Conservation (phyloP, 2,329 filamentous ascomycete genomes). For the Ophiocordyceps camponoti-rufipedis region DNA sequence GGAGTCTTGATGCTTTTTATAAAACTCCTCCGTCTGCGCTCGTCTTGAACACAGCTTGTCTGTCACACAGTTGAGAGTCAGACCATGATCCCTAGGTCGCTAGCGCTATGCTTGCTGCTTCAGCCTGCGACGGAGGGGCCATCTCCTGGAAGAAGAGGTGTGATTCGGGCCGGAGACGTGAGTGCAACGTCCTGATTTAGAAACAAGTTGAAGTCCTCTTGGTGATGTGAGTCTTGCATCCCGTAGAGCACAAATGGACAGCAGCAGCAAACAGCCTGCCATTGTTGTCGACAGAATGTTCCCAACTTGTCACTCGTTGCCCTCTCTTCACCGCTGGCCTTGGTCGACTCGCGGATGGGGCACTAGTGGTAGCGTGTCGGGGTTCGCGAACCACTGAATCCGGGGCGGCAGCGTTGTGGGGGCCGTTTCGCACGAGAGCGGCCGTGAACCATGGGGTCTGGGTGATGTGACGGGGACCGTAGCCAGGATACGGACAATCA, state of each 20-base stretch:
- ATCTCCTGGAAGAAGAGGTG: not conserved
- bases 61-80: not conserved
- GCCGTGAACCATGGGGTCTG: not conserved
- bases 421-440: not conserved
- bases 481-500: too few species aligned
- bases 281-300: not conserved
- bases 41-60: not conserved
- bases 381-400: not conserved
- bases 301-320: not conserved
- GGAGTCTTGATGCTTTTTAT: not conserved
- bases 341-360: not conserved
- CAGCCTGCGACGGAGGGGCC: not conserved
- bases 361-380: not conserved
- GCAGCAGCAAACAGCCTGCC: too few species aligned
- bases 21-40: not conserved
- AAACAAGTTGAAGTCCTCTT: not conserved
- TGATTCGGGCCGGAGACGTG: not conserved
- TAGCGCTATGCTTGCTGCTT: not conserved
- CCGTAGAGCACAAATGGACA: too few species aligned
- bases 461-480: too few species aligned
- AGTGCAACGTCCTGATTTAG: not conserved
- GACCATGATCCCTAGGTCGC: not conserved
- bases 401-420: not conserved
- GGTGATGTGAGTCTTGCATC: not conserved
- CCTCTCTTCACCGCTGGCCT: not conserved